Percentiles rank a stretch among this genome's conserved stretches.
phyloP scores from a whole-genome alignment of 768 basidiomycete genomes.

The Amanita phalloides region DNA sequence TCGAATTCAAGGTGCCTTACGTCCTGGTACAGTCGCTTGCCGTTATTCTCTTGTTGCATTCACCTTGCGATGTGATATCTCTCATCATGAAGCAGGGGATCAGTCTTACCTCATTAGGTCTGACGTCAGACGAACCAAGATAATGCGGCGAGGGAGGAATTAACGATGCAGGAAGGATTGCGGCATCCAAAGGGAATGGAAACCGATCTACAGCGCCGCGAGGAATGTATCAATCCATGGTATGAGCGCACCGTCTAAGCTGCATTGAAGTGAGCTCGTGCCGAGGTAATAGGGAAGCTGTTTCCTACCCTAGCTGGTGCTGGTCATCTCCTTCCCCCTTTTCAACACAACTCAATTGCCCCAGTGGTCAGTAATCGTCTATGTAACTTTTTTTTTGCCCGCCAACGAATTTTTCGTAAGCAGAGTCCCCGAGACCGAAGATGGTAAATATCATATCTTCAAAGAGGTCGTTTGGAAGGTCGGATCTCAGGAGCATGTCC shows the following conservation, averaged over 20 bases:
- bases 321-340: conserved; percentile 85
- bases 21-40: conserved; percentile 80
- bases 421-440: conserved; percentile 79
- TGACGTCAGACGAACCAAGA: conserved; percentile 13
- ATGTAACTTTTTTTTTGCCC: conserved; percentile 71
- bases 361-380: conserved; percentile 55
- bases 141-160: conserved; percentile 32
- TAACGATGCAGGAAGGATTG: conserved; percentile 15
- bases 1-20: conserved; percentile 82
- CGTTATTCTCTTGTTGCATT: conserved; percentile 65
- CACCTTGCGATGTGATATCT: conserved; percentile 42
- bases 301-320: conserved; percentile 59
- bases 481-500: conserved; percentile 68
- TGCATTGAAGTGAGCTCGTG: conserved; percentile 16
- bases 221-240: conserved; percentile 55
- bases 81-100: conserved; percentile 22
- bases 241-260: conserved; percentile 62
- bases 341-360: conserved; percentile 49
- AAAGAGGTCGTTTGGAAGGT: conserved; percentile 68
- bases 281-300: neutral
- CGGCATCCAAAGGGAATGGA: conserved; percentile 34
- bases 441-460: conserved; percentile 71
- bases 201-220: conserved; percentile 33
- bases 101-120: conserved; percentile 8
- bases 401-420: conserved; percentile 90